Conservation (phyloP, 176 grass and related monocot genomes). For the Carex myosuroides region DNA sequence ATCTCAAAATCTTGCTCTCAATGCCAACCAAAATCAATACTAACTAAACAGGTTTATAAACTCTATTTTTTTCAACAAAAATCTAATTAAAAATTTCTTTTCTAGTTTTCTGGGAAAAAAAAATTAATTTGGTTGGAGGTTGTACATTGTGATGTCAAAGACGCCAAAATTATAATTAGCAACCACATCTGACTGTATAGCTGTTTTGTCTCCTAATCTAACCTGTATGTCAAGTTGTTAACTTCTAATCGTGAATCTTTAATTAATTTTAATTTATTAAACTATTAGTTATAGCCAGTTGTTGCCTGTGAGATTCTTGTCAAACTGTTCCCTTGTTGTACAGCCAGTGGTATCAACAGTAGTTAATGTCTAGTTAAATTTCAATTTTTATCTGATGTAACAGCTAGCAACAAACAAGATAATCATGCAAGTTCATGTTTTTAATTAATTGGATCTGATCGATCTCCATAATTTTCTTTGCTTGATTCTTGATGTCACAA, state of each 20-base stretch:
- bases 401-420: not conserved
- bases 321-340: conserved; percentile 12
- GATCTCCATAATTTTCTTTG: not conserved
- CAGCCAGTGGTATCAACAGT: not conserved
- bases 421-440: conserved; percentile 21
- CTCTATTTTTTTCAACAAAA: too few relatives aligned
- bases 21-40: not conserved
- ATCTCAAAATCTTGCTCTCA: not conserved
- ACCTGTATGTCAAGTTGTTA: not conserved
- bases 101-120: too few relatives aligned
- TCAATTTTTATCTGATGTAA: conserved; percentile 21
- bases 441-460: not conserved
- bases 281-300: not conserved
- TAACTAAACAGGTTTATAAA: too few relatives aligned
- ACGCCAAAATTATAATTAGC: not conserved
- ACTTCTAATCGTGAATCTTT: not conserved
- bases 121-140: too few relatives aligned
- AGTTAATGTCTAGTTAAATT: not conserved
- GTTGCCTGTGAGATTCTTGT: conserved; percentile 23
- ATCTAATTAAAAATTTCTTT: too few relatives aligned
- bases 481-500: conserved; percentile 1
- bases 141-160: not conserved
- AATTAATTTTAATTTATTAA: conserved; percentile 4
- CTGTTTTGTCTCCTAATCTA: conserved; percentile 22
- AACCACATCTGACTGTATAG: not conserved